Evolutionary conservation across 352 stramenopile genomes (phyloP).

Genomic region (Pythium scleroteichum): DNA sequence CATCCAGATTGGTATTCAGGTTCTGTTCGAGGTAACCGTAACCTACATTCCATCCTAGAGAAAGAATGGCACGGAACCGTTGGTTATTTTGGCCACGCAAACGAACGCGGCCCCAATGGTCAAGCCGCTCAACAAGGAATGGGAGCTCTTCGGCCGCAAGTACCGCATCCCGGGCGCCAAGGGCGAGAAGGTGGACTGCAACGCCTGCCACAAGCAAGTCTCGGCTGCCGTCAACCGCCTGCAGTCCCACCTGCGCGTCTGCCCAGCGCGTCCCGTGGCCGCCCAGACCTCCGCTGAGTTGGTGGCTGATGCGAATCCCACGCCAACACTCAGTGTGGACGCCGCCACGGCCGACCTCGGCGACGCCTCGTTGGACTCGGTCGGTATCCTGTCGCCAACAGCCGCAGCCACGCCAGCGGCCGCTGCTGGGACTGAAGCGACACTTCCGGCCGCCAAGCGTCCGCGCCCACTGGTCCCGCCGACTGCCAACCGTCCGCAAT

Average conservation of each 20-base stretch:
- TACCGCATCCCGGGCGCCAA: constrained; percentile 59
- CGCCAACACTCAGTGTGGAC: not conserved
- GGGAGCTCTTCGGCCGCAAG: constrained; percentile 61
- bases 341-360: not conserved
- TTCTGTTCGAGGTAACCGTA: too few relatives aligned
- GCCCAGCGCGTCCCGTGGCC: constrained; percentile 36
- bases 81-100: constrained; percentile 24
- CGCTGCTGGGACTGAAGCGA: not conserved
- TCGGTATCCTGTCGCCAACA: not conserved
- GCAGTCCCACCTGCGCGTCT: constrained; percentile 64
- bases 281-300: not conserved
- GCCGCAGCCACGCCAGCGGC: not conserved
- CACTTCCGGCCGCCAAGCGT: constrained; percentile 7
- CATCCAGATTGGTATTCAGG: too few relatives aligned
- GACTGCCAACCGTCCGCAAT: not conserved
- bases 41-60: not conserved
- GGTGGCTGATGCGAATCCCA: not conserved
- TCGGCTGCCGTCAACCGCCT: constrained; percentile 61
- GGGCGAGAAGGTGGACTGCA: constrained; percentile 65
- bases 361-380: constrained; percentile 7
- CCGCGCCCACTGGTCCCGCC: not conserved
- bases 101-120: constrained; percentile 39
- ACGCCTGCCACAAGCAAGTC: constrained; percentile 60
- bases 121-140: constrained; percentile 65
- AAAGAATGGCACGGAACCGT: constrained; percentile 1